These are phyloP conservation scores for Suillus cothurnatus DNA, from an alignment of 768 basidiomycete genomes.

Conservation along the genomic window DNA sequence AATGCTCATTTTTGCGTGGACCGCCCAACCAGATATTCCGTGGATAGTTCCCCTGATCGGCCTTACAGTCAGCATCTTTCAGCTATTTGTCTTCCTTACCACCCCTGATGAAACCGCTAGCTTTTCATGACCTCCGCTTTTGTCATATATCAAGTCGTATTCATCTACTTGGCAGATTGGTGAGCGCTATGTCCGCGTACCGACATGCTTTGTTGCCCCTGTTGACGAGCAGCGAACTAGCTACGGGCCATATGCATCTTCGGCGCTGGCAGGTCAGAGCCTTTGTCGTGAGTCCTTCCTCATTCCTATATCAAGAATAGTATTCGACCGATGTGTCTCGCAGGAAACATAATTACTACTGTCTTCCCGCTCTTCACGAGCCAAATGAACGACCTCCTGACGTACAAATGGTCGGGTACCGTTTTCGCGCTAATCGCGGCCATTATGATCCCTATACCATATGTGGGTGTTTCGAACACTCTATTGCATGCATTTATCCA, in stretches of 20 bases:
- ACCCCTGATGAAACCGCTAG: slow-evolving; percentile 24
- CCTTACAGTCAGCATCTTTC: slow-evolving; percentile 22
- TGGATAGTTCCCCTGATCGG: slow-evolving; percentile 54
- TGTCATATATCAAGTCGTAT: slow-evolving; percentile 59
- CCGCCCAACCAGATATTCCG: slow-evolving; percentile 51
- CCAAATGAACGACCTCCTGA: slow-evolving; percentile 57
- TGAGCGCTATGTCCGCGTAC: slow-evolving; percentile 27
- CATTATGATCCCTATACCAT: slow-evolving; percentile 62
- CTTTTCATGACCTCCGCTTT: slow-evolving; percentile 53
- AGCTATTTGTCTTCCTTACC: background rate
- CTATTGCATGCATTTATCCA: background rate
- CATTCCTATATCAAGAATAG: background rate
- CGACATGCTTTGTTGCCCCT: background rate
- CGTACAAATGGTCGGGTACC: slow-evolving; percentile 62
- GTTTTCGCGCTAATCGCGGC: slow-evolving; percentile 55
- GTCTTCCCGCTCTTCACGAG: slow-evolving; percentile 66
- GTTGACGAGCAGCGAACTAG: slow-evolving; percentile 22
- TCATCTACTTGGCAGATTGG: slow-evolving; percentile 67
- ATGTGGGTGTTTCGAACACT: slow-evolving; percentile 37
- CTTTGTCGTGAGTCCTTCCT: slow-evolving; percentile 48
- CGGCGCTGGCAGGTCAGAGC: slow-evolving; percentile 69
- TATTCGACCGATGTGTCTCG: background rate
- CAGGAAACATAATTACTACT: slow-evolving; percentile 52
- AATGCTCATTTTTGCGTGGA: slow-evolving; percentile 80
- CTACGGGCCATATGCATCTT: slow-evolving; percentile 66